Evolutionary conservation across 768 basidiomycete species (phyloP).

Genomic region (Lyophyllum decastes): DNA sequence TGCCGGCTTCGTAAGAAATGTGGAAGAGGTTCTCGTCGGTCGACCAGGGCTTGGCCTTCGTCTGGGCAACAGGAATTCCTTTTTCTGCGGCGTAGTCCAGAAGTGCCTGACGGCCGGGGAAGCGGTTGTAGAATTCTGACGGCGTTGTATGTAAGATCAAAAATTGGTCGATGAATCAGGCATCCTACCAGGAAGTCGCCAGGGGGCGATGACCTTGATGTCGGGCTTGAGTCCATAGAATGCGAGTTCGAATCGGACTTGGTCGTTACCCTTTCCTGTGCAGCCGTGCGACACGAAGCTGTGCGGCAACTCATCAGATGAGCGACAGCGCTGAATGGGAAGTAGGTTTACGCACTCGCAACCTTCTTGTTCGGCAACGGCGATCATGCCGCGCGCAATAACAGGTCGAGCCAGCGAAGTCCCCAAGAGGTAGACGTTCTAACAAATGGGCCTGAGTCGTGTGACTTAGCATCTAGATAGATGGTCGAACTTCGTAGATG

Average conservation of each 20-base stretch:
- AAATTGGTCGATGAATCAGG: neutral
- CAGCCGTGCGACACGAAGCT: constrained; percentile 98
- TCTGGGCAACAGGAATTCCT: constrained; percentile 92
- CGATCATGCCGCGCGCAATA: constrained; percentile 99
- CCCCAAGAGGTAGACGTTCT: constrained; percentile 96
- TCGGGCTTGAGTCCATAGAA: constrained; percentile 98
- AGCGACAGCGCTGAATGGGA: neutral
- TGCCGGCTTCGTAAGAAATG: constrained; percentile 99
- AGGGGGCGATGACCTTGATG: constrained; percentile 98
- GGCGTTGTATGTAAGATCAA: neutral
- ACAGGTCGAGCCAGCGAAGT: constrained; percentile 98
- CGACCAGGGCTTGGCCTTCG: constrained; percentile 97
- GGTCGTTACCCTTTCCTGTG: constrained; percentile 99
- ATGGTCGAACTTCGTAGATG: constrained; percentile 84
- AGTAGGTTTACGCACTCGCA: constrained; percentile 77
- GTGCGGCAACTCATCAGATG: neutral
- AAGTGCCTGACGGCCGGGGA: constrained; percentile 92
- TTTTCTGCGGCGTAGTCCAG: constrained; percentile 88
- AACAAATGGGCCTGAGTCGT: constrained; percentile 4
- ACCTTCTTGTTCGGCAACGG: constrained; percentile 82
- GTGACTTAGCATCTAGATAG: neutral
- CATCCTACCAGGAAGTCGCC: constrained; percentile 85
- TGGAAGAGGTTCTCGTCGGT: constrained; percentile 99
- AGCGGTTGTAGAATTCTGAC: constrained; percentile 94
- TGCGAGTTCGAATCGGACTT: constrained; percentile 98